Evolutionary conservation across 805 yeast genomes (phyloP).

Genomic region (Metschnikowia baotianmanensis): DNA sequence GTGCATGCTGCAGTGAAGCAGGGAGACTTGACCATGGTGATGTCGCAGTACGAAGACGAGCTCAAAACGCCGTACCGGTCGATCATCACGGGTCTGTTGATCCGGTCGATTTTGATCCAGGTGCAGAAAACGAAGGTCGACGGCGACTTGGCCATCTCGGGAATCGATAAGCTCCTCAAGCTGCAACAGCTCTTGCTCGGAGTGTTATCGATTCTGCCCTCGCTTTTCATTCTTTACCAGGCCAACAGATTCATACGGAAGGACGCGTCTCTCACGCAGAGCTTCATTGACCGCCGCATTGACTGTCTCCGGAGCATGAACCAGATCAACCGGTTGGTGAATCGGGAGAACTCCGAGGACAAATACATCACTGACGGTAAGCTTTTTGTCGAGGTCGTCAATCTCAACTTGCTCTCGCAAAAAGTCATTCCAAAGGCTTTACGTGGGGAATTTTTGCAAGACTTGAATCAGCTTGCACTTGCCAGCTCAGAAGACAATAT

Average conservation of each 20-base stretch:
- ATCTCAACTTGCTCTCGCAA: constrained; percentile 50
- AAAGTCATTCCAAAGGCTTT: constrained; percentile 50
- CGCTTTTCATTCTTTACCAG: constrained; percentile 57
- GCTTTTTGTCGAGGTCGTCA: constrained; percentile 62
- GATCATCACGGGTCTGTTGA: constrained; percentile 63
- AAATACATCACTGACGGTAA: constrained; percentile 42
- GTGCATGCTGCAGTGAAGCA: constrained; percentile 51
- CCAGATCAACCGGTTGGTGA: constrained; percentile 55
- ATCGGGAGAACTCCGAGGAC: constrained; percentile 14
- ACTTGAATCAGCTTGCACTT: constrained; percentile 52
- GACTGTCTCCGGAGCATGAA: constrained; percentile 48
- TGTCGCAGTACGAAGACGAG: constrained; percentile 78
- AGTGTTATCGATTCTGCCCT: constrained; percentile 83
- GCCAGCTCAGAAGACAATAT: constrained; percentile 33
- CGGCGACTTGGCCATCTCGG: constrained; percentile 84
- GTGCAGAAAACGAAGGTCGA: constrained; percentile 96
- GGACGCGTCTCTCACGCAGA: constrained; percentile 33
- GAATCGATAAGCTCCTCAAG: constrained; percentile 84
- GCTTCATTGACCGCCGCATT: constrained; percentile 28
- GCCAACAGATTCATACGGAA: constrained; percentile 27
- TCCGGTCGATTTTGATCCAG: constrained; percentile 80
- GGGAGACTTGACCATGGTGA: constrained; percentile 78
- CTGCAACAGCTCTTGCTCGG: constrained; percentile 96
- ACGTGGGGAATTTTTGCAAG: constrained; percentile 56
- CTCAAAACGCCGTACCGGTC: constrained; percentile 66